A percentile compares a stretch with the other conserved stretches of the same genome.
Evolutionary conservation across 73 alveolate species (phyloP).

Genomic region (Diophrys sp.): DNA sequence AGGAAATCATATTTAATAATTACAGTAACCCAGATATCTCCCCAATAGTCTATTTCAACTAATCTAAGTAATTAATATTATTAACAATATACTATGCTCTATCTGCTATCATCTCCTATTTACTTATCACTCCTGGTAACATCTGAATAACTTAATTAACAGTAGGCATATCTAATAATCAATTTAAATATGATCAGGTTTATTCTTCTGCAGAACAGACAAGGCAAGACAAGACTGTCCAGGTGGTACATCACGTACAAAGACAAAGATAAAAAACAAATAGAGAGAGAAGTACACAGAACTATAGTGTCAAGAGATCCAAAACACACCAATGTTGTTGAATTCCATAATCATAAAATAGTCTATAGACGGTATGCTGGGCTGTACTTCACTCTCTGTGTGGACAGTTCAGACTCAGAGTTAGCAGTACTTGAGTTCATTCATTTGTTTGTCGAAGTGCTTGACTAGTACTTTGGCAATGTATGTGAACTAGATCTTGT

Average conservation of each 20-base stretch:
- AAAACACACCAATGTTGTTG: slow-evolving; percentile 93
- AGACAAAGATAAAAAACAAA: slow-evolving; percentile 65
- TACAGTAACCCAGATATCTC: no score
- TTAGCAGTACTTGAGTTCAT: slow-evolving; percentile 89
- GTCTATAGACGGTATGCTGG: slow-evolving; percentile 97
- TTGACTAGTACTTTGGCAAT: slow-evolving; percentile 96
- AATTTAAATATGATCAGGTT: no score
- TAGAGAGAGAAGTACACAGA: slow-evolving; percentile 83
- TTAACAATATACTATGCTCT: no score
- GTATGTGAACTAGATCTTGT: slow-evolving; percentile 99
- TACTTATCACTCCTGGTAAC: no score
- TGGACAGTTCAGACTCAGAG: slow-evolving; percentile 95
- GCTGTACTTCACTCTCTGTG: slow-evolving; percentile 92
- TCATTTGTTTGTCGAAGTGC: slow-evolving; percentile 89
- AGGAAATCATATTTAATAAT: no score
- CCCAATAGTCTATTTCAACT: no score
- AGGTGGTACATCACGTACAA: slow-evolving; percentile 92
- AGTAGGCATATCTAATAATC: no score
- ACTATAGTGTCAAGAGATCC: slow-evolving; percentile 88
- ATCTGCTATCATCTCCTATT: no score
- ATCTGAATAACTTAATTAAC: no score
- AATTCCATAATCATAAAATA: slow-evolving; percentile 86
- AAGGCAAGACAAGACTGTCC: slow-evolving; percentile 95
- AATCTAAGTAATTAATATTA: no score
- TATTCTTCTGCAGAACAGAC: slow-evolving; percentile 93